A percentile compares a stretch with the other conserved stretches of the same genome.
Evolutionary conservation across 345 rosid genomes (phyloP).

Genomic region (Brassica juncea): DNA sequence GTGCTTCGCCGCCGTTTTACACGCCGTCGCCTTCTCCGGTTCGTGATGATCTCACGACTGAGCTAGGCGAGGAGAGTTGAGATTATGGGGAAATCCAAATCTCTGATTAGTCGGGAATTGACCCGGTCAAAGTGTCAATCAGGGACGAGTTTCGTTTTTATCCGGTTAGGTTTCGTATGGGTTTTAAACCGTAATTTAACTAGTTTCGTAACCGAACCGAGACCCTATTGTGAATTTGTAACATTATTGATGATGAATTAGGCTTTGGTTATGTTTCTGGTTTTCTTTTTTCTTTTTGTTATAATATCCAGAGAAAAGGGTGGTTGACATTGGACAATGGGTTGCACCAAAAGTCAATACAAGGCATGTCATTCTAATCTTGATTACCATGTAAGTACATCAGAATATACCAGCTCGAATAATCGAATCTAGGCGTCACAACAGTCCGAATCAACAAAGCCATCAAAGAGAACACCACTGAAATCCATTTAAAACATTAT

Average conservation of each 20-base stretch:
- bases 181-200: neutral
- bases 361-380: too few relatives aligned
- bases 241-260: neutral
- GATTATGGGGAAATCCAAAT: neutral
- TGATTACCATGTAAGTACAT: too few relatives aligned
- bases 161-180: neutral
- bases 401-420: too few relatives aligned
- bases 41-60: constrained; percentile 26
- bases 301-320: too few relatives aligned
- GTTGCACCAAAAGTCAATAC: too few relatives aligned
- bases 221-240: constrained; percentile 1
- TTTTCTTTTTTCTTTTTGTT: neutral
- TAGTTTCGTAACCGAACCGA: neutral
- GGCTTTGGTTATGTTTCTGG: neutral
- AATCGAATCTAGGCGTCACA: too few relatives aligned
- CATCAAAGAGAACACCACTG: too few relatives aligned
- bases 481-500: too few relatives aligned
- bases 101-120: neutral
- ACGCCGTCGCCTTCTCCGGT: constrained; percentile 79
- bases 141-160: neutral
- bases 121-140: constrained; percentile 23
- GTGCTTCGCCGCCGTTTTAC: constrained; percentile 67
- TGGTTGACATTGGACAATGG: too few relatives aligned
- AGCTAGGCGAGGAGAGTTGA: constrained; percentile 2
- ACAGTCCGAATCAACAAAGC: too few relatives aligned